Evolutionary conservation across 2,329 filamentous ascomycete species (phyloP).

Genomic region (Microsporum audouinii): DNA sequence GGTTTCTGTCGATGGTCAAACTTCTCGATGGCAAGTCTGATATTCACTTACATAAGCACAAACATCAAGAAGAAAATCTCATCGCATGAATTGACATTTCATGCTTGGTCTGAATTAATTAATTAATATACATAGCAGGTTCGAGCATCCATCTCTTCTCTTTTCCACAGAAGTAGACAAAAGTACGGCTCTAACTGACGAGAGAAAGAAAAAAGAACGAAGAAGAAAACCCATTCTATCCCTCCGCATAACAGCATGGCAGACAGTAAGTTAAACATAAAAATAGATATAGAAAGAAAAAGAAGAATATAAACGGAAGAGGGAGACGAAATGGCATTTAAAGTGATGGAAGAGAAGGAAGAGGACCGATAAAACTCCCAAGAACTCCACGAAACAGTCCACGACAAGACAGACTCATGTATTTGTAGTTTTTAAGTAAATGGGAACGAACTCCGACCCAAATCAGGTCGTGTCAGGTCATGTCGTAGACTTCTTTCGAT

Average conservation of each 20-base stretch:
- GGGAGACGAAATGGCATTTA: background rate
- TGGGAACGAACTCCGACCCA: background rate
- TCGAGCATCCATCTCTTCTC: background rate
- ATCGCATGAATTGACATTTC: background rate
- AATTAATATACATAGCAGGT: background rate
- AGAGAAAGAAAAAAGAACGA: background rate
- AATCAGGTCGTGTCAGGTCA: background rate
- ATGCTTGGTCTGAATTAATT: background rate
- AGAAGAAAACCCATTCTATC: background rate
- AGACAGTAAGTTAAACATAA: background rate
- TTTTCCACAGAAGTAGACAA: background rate
- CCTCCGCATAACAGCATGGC: slow-evolving; percentile 1
- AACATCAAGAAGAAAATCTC: background rate
- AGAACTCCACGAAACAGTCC: background rate
- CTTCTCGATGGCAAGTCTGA: background rate
- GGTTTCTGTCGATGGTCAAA: background rate
- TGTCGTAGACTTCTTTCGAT: background rate
- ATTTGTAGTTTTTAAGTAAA: no score
- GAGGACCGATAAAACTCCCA: background rate
- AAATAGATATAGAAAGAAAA: background rate
- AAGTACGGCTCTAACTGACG: background rate
- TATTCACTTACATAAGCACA: background rate
- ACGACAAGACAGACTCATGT: no score
- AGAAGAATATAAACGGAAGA: background rate
- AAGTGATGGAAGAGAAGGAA: background rate